Base-by-base conservation (phyloP, 2,329 filamentous ascomycete species). In the Sphaerulina musiva region DNA sequence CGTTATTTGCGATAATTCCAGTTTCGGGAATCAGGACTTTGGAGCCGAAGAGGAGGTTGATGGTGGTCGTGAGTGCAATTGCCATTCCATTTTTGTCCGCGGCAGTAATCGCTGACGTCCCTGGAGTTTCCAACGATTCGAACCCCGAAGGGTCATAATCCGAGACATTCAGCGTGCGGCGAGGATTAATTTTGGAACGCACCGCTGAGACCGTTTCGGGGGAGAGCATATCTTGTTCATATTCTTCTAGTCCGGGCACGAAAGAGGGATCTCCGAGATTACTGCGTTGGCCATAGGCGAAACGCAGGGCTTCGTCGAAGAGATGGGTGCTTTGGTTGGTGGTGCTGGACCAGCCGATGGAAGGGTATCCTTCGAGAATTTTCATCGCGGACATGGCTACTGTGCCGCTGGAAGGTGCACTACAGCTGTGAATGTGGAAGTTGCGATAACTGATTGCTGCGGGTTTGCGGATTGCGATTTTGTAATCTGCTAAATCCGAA, bases 11-110 rank as follows among this genome's bases (percentile, higher is more conserved):
- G 52, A 95, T 88, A 54, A 95, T 79, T 14, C 91, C 91, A 0
- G 89, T 91, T 62, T 85, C 80, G 0, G 89, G 88, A 0, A 92
- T 86, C 72, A 95, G 82, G 59, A 95, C 70, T 17, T 83, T 78
- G 29, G 84, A 85, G 44, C 92, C 92, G 64, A 95, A 97, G 2
- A 93, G 77, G 4, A 93, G 77, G 70, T 96, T 96, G 53, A 96
- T 76, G 0, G 92, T 96, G 0, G 89, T 93, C 0, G 91, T 96
- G 10, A 90, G 77, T 1, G 87, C 86, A 36, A 95, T 80, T 2
- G 89, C 83, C 69, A 95, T 76, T 6, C 91, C 91, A 0, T 79
- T 77, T 6, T 72, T 70, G 69, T 96, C 92, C 0, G 85, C 83
- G 0, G 87, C 77, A 0, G 87, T 82, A 7, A 91, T 73, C 62